Percentiles rank a stretch among this genome's conserved stretches.
These are phyloP conservation scores for Annulohypoxylon nitens DNA, from an alignment of 495 filamentous ascomycete genomes.

Conservation along the genomic window DNA sequence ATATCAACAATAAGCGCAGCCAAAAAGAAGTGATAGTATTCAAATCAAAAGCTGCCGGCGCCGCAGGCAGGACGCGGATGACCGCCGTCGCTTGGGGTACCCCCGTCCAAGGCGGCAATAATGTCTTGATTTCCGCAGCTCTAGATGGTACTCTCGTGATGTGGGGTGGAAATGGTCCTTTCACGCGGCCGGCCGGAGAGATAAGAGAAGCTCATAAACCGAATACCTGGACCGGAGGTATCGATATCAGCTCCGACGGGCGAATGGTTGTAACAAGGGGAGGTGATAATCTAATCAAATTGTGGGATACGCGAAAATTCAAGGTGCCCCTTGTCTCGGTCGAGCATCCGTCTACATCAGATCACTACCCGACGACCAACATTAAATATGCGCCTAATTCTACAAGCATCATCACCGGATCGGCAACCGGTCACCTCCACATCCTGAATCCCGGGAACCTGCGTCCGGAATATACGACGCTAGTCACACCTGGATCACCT, in stretches of 20 bases:
- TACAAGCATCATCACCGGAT: slow-evolving; percentile 88
- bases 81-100: slow-evolving; percentile 92
- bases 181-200: slow-evolving; percentile 85
- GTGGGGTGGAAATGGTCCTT: slow-evolving; percentile 91
- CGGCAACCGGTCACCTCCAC: slow-evolving; percentile 85
- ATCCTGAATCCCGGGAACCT: slow-evolving; percentile 94
- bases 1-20: slow-evolving; percentile 84
- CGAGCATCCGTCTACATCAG: slow-evolving; percentile 84
- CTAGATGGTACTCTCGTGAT: slow-evolving; percentile 92
- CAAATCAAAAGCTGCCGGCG: slow-evolving; percentile 86
- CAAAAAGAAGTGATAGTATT: slow-evolving; percentile 96
- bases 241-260: slow-evolving; percentile 94
- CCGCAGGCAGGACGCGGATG: slow-evolving; percentile 92
- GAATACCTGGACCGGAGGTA: slow-evolving; percentile 91
- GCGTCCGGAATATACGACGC: slow-evolving; percentile 82
- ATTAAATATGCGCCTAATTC: slow-evolving; percentile 90
- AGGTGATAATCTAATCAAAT: slow-evolving; percentile 83
- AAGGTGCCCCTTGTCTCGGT: slow-evolving; percentile 85
- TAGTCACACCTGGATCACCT: slow-evolving; percentile 84
- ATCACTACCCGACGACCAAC: slow-evolving; percentile 83
- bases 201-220: slow-evolving; percentile 84
- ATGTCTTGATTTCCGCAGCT: slow-evolving; percentile 86
- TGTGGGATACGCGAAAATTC: slow-evolving; percentile 98
- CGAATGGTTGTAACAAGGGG: slow-evolving; percentile 89
- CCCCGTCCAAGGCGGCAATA: slow-evolving; percentile 78